A percentile compares a stretch with the other conserved stretches of the same genome.
Conservation (phyloP, 73 alveolate species). For the Paraurostyla sp. region DNA sequence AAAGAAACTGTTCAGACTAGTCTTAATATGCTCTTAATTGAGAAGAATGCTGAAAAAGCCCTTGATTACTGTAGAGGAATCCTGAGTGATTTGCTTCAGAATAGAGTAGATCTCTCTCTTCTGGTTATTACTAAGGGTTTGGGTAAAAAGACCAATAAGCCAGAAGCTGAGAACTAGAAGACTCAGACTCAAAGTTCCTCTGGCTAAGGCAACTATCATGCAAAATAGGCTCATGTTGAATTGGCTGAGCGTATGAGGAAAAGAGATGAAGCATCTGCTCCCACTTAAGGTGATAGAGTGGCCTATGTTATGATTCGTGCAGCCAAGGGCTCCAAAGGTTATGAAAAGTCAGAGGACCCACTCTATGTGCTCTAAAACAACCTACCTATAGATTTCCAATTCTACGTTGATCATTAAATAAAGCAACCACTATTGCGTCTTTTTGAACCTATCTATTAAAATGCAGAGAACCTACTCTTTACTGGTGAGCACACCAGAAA, state of each 20-base stretch:
- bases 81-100: conserved; percentile 97
- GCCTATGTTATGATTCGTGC: conserved; percentile 97
- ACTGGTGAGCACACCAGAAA: conserved; percentile 97
- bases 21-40: conserved; percentile 73
- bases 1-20: conserved; percentile 33
- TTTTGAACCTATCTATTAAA: conserved; percentile 91
- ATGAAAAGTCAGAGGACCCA: conserved; percentile 99
- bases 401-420: conserved; percentile 97
- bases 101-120: conserved; percentile 97
- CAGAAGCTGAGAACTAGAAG: conserved; percentile 71
- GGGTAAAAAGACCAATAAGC: conserved; percentile 88
- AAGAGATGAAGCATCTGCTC: conserved; percentile 95
- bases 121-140: conserved; percentile 98
- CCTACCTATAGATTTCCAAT: conserved; percentile 97
- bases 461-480: conserved; percentile 94
- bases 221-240: conserved; percentile 99
- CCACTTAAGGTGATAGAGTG: conserved; percentile 99
- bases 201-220: conserved; percentile 78
- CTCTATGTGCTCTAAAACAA: conserved; percentile 97
- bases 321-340: conserved; percentile 94
- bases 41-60: conserved; percentile 88
- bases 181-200: conserved; percentile 67
- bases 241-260: conserved; percentile 99
- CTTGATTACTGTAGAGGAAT: conserved; percentile 89
- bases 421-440: conserved; percentile 97